Evolutionary conservation across 495 filamentous ascomycete genomes (phyloP).

Genomic region (Bombardia bombarda): DNA sequence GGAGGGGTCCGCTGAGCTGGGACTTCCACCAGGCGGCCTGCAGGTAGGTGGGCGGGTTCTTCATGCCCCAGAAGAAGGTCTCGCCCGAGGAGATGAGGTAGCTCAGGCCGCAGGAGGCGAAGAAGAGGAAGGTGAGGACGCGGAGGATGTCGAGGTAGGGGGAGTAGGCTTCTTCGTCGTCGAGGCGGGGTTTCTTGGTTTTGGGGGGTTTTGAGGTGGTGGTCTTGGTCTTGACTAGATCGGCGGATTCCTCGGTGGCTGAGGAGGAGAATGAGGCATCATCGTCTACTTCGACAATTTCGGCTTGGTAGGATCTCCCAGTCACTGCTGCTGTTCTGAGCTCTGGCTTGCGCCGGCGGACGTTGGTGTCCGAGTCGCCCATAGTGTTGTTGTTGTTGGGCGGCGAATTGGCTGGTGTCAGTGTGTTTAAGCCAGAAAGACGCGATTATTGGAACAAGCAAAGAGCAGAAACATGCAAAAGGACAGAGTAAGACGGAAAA

Average conservation of each 20-base stretch:
- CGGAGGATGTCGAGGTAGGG: conserved; percentile 66
- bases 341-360: conserved; percentile 25
- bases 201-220: too few species aligned
- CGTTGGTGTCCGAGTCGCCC: not conserved
- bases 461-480: not conserved
- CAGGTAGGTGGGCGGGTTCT: conserved; percentile 62
- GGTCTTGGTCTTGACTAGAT: too few species aligned
- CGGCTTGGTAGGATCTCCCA: too few species aligned
- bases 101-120: conserved; percentile 63
- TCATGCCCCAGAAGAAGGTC: conserved; percentile 46
- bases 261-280: too few species aligned
- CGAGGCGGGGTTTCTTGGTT: conserved; percentile 20
- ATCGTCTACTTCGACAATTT: not conserved
- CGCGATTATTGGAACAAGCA: too few species aligned
- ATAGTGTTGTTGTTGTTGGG: too few species aligned
- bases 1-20: conserved; percentile 45
- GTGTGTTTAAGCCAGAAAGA: too few species aligned
- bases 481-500: not conserved
- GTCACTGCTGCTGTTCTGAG: conserved; percentile 3
- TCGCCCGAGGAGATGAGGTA: conserved; percentile 71
- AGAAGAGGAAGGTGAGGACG: conserved; percentile 57
- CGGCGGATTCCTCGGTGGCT: too few species aligned
- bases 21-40: conserved; percentile 51
- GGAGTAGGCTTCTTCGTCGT: conserved; percentile 34
- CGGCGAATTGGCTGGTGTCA: too few species aligned